Conservation (phyloP, 371 early-diverging fungal genomes). For the Circinella minor region DNA sequence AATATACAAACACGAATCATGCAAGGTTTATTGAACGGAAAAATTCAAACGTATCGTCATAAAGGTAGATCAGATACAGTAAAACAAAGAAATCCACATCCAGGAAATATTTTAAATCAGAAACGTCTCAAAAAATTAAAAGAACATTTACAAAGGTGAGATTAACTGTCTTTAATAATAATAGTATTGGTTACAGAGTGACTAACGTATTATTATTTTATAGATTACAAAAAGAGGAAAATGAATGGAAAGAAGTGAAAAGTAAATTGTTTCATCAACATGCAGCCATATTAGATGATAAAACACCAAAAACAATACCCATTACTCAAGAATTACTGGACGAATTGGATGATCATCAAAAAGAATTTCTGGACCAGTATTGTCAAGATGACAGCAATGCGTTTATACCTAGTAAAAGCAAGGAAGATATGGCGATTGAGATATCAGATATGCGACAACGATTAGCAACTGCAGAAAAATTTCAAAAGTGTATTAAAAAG, state of each 20-base stretch:
- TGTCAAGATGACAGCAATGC: not conserved
- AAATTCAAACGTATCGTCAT: not conserved
- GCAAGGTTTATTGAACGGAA: not conserved
- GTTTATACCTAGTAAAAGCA: no score
- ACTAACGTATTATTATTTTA: not conserved
- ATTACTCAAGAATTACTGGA: constrained; percentile 1
- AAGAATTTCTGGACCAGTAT: constrained; percentile 4
- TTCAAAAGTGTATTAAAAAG: not conserved
- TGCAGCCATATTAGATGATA: not conserved
- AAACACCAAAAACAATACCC: not conserved
- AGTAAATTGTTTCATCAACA: not conserved
- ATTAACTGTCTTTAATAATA: no score
- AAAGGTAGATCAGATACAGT: not conserved
- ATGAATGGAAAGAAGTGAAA: not conserved
- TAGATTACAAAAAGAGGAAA: not conserved
- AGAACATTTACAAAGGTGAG: not conserved
- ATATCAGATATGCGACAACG: not conserved
- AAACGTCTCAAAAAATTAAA: not conserved
- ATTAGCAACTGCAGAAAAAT: not conserved
- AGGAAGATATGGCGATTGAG: not conserved
- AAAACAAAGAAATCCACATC: constrained; percentile 1
- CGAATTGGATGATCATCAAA: constrained; percentile 4
- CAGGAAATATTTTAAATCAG: not conserved
- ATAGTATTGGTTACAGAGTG: not conserved
- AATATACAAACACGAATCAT: not conserved